Evolutionary conservation across 2,329 filamentous ascomycete genomes (phyloP).

Genomic region (Calonectria hawksworthii): DNA sequence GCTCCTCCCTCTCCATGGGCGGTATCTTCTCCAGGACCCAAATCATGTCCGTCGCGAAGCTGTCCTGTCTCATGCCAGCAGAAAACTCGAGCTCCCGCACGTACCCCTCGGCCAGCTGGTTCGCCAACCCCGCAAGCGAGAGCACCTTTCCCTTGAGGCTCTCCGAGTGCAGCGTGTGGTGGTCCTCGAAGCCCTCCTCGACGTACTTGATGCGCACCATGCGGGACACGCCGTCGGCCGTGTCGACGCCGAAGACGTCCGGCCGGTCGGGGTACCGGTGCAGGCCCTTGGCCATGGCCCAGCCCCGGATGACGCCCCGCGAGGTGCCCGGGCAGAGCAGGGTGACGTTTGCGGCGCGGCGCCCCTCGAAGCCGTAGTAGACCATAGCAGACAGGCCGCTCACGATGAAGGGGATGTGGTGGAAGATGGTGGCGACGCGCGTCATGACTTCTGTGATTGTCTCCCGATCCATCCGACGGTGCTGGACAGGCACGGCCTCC

Average conservation of each 20-base stretch:
- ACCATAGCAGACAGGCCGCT: slow-evolving; percentile 60
- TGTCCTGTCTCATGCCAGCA: slow-evolving; percentile 29
- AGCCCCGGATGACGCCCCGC: slow-evolving; percentile 54
- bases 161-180: slow-evolving; percentile 41
- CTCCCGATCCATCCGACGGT: slow-evolving; percentile 43
- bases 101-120: slow-evolving; percentile 53
- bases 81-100: slow-evolving; percentile 40
- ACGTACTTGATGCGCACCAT: slow-evolving; percentile 55
- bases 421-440: slow-evolving; percentile 55
- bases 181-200: slow-evolving; percentile 47
- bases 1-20: slow-evolving; percentile 31
- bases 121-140: slow-evolving; percentile 51
- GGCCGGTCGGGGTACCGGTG: slow-evolving; percentile 37
- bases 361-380: slow-evolving; percentile 56
- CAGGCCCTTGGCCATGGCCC: slow-evolving; percentile 56
- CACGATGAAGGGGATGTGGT: slow-evolving; percentile 62
- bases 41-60: slow-evolving; percentile 48
- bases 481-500: slow-evolving; percentile 24
- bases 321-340: slow-evolving; percentile 57
- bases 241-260: slow-evolving; percentile 55
- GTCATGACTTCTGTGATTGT: slow-evolving; percentile 55
- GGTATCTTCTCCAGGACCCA: slow-evolving; percentile 54
- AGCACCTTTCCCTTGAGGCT: slow-evolving; percentile 45
- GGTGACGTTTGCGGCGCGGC: slow-evolving; percentile 51
- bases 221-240: slow-evolving; percentile 46